phyloP scores from a whole-genome alignment of 768 basidiomycete species.

The Gloeopeniophorella convolvens region DNA sequence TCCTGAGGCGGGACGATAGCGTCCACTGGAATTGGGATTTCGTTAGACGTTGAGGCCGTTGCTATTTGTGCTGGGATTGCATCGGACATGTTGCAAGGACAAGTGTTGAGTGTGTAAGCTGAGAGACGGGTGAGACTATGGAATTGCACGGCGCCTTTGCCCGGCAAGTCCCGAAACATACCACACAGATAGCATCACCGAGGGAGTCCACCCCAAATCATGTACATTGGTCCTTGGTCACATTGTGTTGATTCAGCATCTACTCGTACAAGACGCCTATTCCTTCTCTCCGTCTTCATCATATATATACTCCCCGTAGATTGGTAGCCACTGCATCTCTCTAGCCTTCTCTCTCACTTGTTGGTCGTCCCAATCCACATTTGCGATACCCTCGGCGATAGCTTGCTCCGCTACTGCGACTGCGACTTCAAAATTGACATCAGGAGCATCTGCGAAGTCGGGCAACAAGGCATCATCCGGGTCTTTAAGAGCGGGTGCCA shows the following conservation, averaged over 20 bases:
- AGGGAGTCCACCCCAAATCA: no score
- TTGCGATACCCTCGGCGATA: constrained; percentile 60
- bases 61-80: neutral
- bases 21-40: constrained; percentile 19
- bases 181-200: no score
- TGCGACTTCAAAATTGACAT: constrained; percentile 74
- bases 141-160: no score
- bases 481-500: constrained; percentile 69
- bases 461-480: constrained; percentile 69
- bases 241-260: no score
- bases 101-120: neutral
- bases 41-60: constrained; percentile 3
- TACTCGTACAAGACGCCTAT: neutral
- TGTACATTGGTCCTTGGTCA: no score
- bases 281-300: constrained; percentile 44
- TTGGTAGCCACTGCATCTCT: constrained; percentile 54
- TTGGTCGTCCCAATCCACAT: constrained; percentile 50
- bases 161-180: constrained; percentile 10
- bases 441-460: constrained; percentile 65
- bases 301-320: constrained; percentile 59
- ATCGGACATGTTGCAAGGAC: constrained; percentile 11
- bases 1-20: constrained; percentile 25
- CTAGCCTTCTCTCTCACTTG: constrained; percentile 48
- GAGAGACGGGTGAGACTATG: neutral
- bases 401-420: constrained; percentile 77